Conservation (phyloP, 306 rosid genomes). For the Mimosa bimucronata region DNA sequence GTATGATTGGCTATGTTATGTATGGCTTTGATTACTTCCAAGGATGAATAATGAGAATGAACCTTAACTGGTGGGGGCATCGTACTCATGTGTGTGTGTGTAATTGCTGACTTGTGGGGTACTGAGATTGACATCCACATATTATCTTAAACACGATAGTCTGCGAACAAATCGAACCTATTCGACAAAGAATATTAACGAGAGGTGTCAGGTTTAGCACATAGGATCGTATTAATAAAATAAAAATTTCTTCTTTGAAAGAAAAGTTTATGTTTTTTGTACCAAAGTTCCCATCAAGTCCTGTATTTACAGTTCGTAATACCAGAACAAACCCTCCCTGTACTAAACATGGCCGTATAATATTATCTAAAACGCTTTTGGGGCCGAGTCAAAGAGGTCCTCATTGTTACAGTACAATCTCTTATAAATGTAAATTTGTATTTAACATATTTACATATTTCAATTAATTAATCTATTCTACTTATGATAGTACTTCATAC, state of each 20-base stretch:
- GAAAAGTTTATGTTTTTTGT: not conserved
- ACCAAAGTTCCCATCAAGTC: not conserved
- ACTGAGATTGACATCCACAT: constrained; percentile 12
- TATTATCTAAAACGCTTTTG: not conserved
- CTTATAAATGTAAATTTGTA: not conserved
- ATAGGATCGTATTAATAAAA: not conserved
- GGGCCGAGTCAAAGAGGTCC: not conserved
- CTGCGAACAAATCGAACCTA: constrained; percentile 12
- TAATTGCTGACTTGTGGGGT: not conserved
- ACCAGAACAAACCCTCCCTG: not conserved
- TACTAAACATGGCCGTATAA: not conserved
- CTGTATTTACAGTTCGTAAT: not conserved
- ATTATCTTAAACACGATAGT: not conserved
- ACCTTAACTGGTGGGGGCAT: constrained; percentile 18
- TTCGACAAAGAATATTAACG: not conserved
- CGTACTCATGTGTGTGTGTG: not conserved
- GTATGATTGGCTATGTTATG: not conserved
- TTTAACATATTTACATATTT: not conserved
- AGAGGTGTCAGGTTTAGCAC: not conserved
- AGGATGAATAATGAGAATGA: not conserved
- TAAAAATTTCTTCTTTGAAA: not conserved
- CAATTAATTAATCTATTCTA: not conserved
- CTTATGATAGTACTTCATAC: not conserved
- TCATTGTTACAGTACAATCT: not conserved
- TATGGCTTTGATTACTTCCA: not conserved